Conservation (phyloP, 2,329 filamentous ascomycete species). For the Taxawa tesnikishii region DNA sequence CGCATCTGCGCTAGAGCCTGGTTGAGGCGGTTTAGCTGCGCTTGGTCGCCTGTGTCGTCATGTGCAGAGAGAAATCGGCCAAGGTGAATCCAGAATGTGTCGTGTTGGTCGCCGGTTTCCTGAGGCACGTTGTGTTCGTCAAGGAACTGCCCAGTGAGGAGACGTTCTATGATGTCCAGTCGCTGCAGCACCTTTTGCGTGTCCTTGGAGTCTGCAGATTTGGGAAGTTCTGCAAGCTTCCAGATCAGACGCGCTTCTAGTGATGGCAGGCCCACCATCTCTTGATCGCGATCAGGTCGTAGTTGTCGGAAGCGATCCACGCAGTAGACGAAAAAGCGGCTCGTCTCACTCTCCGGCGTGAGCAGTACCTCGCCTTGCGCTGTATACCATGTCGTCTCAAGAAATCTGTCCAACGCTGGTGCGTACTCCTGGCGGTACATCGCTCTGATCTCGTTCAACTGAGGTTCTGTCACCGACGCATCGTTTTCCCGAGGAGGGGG, state of each 20-base stretch:
- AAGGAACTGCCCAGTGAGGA: constrained; percentile 62
- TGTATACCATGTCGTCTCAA: constrained; percentile 77
- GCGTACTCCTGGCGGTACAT: constrained; percentile 69
- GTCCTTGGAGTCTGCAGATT: constrained; percentile 16
- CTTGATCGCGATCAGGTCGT: constrained; percentile 7
- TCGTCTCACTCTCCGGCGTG: constrained; percentile 21
- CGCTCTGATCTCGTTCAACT: constrained; percentile 58
- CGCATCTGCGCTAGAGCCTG: constrained; percentile 54
- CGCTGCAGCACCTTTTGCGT: constrained; percentile 50
- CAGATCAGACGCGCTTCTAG: constrained; percentile 50
- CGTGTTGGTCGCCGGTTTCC: constrained; percentile 37
- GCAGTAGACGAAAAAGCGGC: constrained; percentile 56
- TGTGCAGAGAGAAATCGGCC: constrained; percentile 58
- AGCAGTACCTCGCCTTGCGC: constrained; percentile 10
- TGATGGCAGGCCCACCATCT: constrained; percentile 25
- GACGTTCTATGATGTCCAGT: constrained; percentile 61
- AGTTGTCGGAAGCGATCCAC: constrained; percentile 29
- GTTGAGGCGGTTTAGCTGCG: constrained; percentile 40
- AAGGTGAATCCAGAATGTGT: constrained; percentile 73
- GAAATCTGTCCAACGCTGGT: constrained; percentile 58
- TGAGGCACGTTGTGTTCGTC: constrained; percentile 45
- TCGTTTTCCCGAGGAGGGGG: constrained; percentile 26
- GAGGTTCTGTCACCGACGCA: constrained; percentile 40
- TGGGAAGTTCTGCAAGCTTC: constrained; percentile 41
- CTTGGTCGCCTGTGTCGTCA: constrained; percentile 31